Evolutionary conservation across 1,139 yeast species (phyloP), one percentile per base, ranked within the genome.

Genomic region (Scheffersomyces stambukii): DNA sequence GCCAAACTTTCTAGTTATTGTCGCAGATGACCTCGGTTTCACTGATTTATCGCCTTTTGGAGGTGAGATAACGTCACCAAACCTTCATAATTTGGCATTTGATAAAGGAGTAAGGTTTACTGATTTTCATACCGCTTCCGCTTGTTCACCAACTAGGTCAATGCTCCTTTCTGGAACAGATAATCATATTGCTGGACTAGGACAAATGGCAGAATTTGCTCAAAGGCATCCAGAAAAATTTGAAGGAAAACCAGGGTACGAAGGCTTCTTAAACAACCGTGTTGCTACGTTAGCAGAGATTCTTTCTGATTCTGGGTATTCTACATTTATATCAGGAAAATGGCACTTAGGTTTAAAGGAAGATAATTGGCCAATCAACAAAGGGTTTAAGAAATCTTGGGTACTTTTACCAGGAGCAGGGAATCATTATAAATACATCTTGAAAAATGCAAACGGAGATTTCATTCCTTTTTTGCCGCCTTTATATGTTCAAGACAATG

Each of bases 81-180:
- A 72, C 38, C 54, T 76, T 18, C 50, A 64, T 17, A 56, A 46
- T 28, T 46, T 76, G 16, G 75, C 77, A 2, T 28, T 24, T 12
- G 31, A 45, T 6, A 45, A 44, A 8, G 80, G 81, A 6, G 45
- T 63, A 10, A 49, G 75, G 22, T 63, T 75, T 37, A 72, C 79
- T 14, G 76, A 75, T 40, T 75, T 73, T 50, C 81, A 76, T 37
- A 71, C 81, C 3, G 81, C 82, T 3, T 67, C 81, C 1, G 81
- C 81, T 3, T 76, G 81, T 40, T 74, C 81, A 2, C 81, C 82
- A 3, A 76, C 82, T 0, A 53, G 81, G 36, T 74, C 81, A 8
- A 76, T 76, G 77, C 55, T 76, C 6, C 52, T 76, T 24, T 69
- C 77, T 2, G 82, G 81, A 2, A 75, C 80, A 0, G 81, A 75